Evolutionary conservation across 306 rosid species (phyloP).

Genomic region (Alnus rubra): DNA sequence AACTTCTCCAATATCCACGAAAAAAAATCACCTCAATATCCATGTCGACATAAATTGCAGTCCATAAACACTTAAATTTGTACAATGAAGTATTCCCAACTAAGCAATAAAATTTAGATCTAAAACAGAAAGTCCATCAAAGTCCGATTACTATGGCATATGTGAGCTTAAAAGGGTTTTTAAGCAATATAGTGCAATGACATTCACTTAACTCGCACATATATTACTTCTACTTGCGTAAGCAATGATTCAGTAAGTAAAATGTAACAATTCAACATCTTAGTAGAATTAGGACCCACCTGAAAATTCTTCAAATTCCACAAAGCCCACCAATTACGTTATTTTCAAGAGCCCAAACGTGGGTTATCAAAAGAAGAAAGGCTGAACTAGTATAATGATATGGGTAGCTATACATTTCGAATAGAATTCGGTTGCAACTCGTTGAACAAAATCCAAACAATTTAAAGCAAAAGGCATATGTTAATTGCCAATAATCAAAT

Average conservation of each 20-base stretch:
- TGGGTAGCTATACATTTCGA: background rate
- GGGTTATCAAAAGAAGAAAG: background rate
- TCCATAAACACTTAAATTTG: no score
- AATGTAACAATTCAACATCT: background rate
- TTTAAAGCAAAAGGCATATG: constrained; percentile 1
- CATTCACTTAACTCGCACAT: constrained; percentile 6
- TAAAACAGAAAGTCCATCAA: constrained; percentile 4
- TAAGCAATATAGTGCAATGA: background rate
- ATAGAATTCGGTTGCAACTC: background rate
- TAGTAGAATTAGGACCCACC: constrained; percentile 19
- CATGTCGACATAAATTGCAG: no score
- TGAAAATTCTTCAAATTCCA: constrained; percentile 28
- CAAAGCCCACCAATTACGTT: constrained; percentile 18
- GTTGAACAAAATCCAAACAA: background rate
- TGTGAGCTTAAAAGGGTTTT: background rate
- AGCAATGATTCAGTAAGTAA: background rate
- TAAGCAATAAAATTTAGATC: no score
- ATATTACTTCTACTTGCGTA: background rate
- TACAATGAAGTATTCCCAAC: no score
- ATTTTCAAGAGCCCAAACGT: constrained; percentile 12
- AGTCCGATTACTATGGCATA: constrained; percentile 10
- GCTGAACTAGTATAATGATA: background rate
- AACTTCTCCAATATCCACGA: background rate
- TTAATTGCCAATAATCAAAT: constrained; percentile 18
- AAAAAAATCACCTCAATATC: background rate